phyloP scores from a whole-genome alignment of 1,139 yeast species.

The Chernovozyma aurita region DNA sequence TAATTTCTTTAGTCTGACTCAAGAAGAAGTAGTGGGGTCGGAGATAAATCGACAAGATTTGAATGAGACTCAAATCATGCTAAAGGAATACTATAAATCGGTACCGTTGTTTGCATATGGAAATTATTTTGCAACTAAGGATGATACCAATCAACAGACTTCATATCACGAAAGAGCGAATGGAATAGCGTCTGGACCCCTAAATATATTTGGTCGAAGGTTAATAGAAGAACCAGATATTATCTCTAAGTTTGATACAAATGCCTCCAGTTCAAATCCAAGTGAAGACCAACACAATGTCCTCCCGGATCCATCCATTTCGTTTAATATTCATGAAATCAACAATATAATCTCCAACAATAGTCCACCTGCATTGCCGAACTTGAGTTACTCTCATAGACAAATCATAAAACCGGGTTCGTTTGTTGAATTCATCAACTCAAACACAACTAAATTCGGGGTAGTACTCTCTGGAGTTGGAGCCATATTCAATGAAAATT shows the following conservation, averaged over 20 bases:
- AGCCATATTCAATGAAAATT: constrained; percentile 30
- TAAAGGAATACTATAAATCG: constrained; percentile 13
- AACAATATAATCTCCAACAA: constrained; percentile 12
- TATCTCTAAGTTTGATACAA: not conserved
- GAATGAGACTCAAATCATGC: constrained; percentile 7
- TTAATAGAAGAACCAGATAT: not conserved
- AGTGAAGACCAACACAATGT: too few relatives aligned
- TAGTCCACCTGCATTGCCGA: constrained; percentile 2
- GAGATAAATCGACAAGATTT: constrained; percentile 1
- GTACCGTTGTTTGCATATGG: constrained; percentile 11
- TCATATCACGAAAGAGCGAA: not conserved
- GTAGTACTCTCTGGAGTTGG: constrained; percentile 27
- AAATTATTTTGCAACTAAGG: not conserved
- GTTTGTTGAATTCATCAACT: constrained; percentile 25
- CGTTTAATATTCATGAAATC: not conserved
- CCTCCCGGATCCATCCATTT: not conserved
- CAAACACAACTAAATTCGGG: constrained; percentile 19
- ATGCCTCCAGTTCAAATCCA: not conserved
- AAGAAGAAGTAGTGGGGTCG: not conserved
- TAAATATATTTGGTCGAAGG: not conserved
- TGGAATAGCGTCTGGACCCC: not conserved
- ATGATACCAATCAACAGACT: not conserved
- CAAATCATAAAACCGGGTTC: constrained; percentile 21
- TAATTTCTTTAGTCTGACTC: constrained; percentile 2
- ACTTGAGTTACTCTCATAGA: not conserved